phyloP scores from a whole-genome alignment of 2,329 filamentous ascomycete genomes.

The Pyricularia grisea region DNA sequence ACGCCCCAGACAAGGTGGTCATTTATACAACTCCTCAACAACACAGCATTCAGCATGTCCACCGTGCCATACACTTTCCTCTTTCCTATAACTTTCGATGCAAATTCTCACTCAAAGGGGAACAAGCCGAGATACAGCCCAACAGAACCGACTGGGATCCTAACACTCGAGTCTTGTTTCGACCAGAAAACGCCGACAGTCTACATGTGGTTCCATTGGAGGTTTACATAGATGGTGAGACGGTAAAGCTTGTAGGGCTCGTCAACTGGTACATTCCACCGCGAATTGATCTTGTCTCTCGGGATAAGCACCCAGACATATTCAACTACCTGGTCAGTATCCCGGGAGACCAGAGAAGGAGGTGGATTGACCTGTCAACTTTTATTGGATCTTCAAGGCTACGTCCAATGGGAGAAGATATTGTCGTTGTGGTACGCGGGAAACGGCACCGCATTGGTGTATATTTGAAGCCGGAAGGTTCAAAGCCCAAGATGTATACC shows the following conservation, averaged over 20 bases:
- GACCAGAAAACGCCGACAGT: background rate
- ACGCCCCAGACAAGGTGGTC: background rate
- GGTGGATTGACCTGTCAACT: background rate
- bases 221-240: background rate
- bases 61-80: background rate
- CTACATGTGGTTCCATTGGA: background rate
- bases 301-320: background rate
- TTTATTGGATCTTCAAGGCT: background rate
- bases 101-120: background rate
- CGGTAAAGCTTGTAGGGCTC: background rate
- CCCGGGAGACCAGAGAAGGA: background rate
- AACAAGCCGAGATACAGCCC: background rate
- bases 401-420: background rate
- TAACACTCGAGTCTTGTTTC: background rate
- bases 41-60: background rate
- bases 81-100: background rate
- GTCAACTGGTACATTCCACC: background rate
- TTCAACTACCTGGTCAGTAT: background rate
- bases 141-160: background rate
- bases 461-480: background rate
- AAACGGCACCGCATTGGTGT: background rate
- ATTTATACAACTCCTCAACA: background rate
- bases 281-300: background rate
- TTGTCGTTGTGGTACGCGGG: background rate
- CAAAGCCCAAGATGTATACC: background rate